Base-by-base conservation (phyloP, 352 stramenopile species). In the Phytophthora fragariaefolia region DNA sequence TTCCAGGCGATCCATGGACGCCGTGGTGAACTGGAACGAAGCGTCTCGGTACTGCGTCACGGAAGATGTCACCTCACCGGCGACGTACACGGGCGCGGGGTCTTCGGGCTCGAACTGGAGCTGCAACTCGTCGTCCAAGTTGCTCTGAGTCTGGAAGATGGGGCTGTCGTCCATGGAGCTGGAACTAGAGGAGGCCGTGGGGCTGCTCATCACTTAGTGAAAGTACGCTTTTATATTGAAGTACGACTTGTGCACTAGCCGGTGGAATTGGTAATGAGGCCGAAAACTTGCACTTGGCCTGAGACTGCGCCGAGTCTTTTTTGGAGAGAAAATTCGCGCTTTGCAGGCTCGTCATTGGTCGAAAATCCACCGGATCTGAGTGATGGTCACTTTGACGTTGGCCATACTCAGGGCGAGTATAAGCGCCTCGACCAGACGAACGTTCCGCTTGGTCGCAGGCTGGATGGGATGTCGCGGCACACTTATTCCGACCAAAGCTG, bases 1-100 rank as follows among this genome's bases (percentile, higher is more conserved):
- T 2, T 71, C 56, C 8, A 75, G 45, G 8, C 22, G 62, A 52
- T 62, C 38, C 50, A 75, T 56, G 9, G 43, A 46, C 15, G 56
- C 49, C 24, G 65, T 77, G 0, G 76, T 69, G 59, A 87, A 87
- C 55, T 77, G 70, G 71, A 82, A 78, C 27, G 76, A 50, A 2
- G 70, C 74, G 73, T 86, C 78, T 28, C 78, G 76, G 57, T 82
- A 86, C 58, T 76, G 67, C 28, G 62, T 67, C n/a, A 73, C 45
- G 13, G 54, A 59, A 15, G 62, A 74, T 5, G 56, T 22, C n/a
- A 54, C 26, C 17, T 71, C 62, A 2, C 53, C 57, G 45, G 57
- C 36, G 34, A 66, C 28, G 63, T 55, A 59, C 13, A 72, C 28
- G 22, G 60, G 54, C 6, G 32, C 18, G 28, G 47, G 10, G 10